A percentile compares a stretch with the other conserved stretches of the same genome.
These are phyloP conservation scores for Trichosporon inkin DNA, from an alignment of 1,284 basidiomycete genomes.

Conservation along the genomic window DNA sequence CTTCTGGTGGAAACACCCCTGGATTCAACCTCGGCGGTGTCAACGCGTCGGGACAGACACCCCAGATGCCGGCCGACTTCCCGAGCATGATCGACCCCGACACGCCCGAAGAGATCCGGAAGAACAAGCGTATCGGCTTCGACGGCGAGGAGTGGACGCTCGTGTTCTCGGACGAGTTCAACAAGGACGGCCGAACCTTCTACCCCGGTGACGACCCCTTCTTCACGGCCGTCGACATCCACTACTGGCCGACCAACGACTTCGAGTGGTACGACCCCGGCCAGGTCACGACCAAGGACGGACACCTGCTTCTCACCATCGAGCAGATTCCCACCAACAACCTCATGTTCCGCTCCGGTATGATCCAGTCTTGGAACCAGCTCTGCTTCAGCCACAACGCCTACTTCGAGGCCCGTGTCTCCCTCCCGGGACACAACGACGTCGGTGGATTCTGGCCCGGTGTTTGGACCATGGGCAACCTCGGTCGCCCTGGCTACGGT, in stretches of 20 bases:
- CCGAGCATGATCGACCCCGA: conserved; percentile 63
- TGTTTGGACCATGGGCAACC: conserved; percentile 87
- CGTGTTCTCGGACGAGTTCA: conserved; percentile 84
- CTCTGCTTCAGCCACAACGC: conserved; percentile 49
- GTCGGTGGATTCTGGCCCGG: conserved; percentile 57
- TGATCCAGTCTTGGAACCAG: conserved; percentile 56
- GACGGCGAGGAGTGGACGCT: conserved; percentile 66
- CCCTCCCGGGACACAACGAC: conserved; percentile 39
- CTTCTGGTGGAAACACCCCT: conserved; percentile 28
- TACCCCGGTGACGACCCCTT: conserved; percentile 55
- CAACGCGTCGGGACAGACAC: conserved; percentile 65
- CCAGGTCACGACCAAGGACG: conserved; percentile 71
- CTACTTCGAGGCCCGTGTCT: conserved; percentile 44
- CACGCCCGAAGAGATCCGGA: conserved; percentile 57
- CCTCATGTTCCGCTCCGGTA: conserved; percentile 64
- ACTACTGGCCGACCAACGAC: conserved; percentile 55
- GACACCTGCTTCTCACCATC: conserved; percentile 77
- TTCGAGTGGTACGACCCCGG: conserved; percentile 64
- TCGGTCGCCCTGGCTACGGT: conserved; percentile 75
- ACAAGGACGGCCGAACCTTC: conserved; percentile 58
- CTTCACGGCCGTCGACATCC: conserved; percentile 52
- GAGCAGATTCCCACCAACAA: conserved; percentile 63
- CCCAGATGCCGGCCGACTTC: conserved; percentile 55
- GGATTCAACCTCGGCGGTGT: conserved; percentile 70
- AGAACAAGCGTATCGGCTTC: conserved; percentile 60